A percentile compares a stretch with the other conserved stretches of the same genome.
These are phyloP conservation scores for Erodium texanum DNA, from an alignment of 441 rosid species.

Conservation along the genomic window DNA sequence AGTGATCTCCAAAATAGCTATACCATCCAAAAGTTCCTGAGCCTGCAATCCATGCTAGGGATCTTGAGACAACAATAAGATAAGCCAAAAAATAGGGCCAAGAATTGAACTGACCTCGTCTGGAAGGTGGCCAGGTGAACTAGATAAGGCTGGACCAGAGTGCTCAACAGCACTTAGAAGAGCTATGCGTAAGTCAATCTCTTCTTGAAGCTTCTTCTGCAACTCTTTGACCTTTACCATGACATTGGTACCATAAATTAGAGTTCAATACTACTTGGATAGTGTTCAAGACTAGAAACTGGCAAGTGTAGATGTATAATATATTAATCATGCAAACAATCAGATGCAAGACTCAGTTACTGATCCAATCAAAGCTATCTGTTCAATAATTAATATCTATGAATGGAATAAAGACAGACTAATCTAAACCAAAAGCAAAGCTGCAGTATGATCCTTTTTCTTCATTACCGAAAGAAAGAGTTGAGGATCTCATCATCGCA, in stretches of 20 bases:
- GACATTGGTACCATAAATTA: background rate
- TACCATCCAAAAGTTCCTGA: constrained; percentile 64
- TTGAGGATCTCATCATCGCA: background rate
- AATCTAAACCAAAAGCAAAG: background rate
- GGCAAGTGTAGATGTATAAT: background rate
- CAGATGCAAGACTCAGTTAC: background rate
- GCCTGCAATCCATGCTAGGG: constrained; percentile 36
- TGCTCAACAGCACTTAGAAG: constrained; percentile 61
- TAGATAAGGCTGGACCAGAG: constrained; percentile 35
- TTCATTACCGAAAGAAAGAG: background rate
- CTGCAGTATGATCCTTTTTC: background rate
- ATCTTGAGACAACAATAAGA: constrained; percentile 17
- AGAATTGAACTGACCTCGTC: constrained; percentile 40
- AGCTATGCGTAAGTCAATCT: constrained; percentile 55
- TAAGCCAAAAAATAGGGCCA: constrained; percentile 10
- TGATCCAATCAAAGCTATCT: background rate
- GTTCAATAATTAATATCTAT: background rate
- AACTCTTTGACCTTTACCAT: constrained; percentile 53
- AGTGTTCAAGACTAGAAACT: constrained; percentile 1
- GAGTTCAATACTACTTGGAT: background rate
- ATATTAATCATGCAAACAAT: background rate
- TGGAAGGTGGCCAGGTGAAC: constrained; percentile 57
- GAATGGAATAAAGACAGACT: background rate
- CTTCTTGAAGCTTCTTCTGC: constrained; percentile 69
- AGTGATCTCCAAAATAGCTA: constrained; percentile 60